Percentiles rank a stretch among this genome's conserved stretches.
phyloP scores from a whole-genome alignment of 345 rosid genomes.

The Eucalyptus erythrocorys region DNA sequence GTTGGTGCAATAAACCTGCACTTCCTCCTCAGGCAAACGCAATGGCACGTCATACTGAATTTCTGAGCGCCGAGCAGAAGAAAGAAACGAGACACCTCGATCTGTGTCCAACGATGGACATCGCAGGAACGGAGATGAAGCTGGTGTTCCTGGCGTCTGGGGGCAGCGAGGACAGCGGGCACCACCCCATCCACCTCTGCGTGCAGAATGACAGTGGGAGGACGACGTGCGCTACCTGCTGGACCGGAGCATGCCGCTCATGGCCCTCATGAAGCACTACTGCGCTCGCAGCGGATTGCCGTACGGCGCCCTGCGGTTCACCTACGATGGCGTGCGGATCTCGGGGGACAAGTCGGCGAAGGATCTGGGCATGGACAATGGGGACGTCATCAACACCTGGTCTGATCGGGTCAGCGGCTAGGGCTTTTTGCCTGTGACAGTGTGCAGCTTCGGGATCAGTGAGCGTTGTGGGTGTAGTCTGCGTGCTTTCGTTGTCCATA shows the following conservation, averaged over 20 bases:
- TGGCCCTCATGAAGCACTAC: neutral
- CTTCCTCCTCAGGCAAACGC: neutral
- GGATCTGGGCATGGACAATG: neutral
- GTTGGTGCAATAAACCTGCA: neutral
- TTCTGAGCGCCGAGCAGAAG: neutral
- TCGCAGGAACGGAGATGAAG: neutral
- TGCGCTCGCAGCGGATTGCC: neutral
- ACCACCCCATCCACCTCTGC: neutral
- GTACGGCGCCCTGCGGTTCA: neutral
- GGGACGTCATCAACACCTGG: neutral
- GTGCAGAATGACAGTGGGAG: neutral
- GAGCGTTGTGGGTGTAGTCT: neutral
- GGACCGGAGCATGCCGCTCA: neutral
- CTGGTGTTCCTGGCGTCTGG: neutral
- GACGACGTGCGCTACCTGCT: neutral
- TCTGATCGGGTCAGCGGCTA: neutral
- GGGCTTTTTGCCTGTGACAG: neutral
- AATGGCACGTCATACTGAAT: rapidly evolving
- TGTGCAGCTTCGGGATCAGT: neutral
- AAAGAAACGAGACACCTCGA: neutral
- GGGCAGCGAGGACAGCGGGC: too few species aligned
- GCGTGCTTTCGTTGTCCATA: neutral
- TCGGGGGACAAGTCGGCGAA: neutral
- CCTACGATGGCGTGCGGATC: neutral
- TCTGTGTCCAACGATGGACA: neutral